Conservation (phyloP, 1,284 basidiomycete species). For the Leccinum holopus region DNA sequence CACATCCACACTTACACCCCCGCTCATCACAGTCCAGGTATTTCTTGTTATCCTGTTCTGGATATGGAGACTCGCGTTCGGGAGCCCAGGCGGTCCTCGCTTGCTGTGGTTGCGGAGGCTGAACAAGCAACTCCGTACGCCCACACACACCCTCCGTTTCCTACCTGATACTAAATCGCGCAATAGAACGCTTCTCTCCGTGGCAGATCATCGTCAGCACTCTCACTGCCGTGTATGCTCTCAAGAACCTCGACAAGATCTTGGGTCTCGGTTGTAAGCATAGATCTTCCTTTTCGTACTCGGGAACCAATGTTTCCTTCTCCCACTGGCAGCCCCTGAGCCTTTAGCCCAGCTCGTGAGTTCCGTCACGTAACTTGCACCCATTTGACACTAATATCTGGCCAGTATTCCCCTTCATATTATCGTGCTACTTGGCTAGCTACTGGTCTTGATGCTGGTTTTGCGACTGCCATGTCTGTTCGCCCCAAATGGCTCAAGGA, state of each 20-base stretch:
- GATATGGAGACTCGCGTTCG: slow-evolving; percentile 75
- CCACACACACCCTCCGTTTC: neutral
- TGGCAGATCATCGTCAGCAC: slow-evolving; percentile 92
- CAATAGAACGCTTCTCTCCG: slow-evolving; percentile 81
- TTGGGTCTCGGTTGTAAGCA: slow-evolving; percentile 77
- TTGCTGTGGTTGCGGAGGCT: slow-evolving; percentile 59
- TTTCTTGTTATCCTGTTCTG: slow-evolving; percentile 90
- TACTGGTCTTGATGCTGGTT: slow-evolving; percentile 95
- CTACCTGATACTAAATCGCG: neutral
- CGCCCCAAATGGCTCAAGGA: slow-evolving; percentile 92
- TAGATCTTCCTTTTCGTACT: slow-evolving; percentile 4
- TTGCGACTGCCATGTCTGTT: slow-evolving; percentile 92
- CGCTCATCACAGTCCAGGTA: slow-evolving; percentile 47
- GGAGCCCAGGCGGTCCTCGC: slow-evolving; percentile 66
- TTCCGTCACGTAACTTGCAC: slow-evolving; percentile 8
- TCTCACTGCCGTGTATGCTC: slow-evolving; percentile 81
- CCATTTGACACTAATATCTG: slow-evolving; percentile 8
- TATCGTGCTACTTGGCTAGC: slow-evolving; percentile 97
- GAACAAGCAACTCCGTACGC: slow-evolving; percentile 63
- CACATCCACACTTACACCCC: neutral
- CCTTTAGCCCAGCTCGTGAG: slow-evolving; percentile 84
- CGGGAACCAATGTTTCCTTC: neutral
- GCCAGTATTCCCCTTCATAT: slow-evolving; percentile 87
- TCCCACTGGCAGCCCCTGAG: slow-evolving; percentile 71
- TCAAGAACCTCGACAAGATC: slow-evolving; percentile 86